Evolutionary conservation across 2,329 filamentous ascomycete genomes (phyloP).

Genomic region (Fusarium sp.): DNA sequence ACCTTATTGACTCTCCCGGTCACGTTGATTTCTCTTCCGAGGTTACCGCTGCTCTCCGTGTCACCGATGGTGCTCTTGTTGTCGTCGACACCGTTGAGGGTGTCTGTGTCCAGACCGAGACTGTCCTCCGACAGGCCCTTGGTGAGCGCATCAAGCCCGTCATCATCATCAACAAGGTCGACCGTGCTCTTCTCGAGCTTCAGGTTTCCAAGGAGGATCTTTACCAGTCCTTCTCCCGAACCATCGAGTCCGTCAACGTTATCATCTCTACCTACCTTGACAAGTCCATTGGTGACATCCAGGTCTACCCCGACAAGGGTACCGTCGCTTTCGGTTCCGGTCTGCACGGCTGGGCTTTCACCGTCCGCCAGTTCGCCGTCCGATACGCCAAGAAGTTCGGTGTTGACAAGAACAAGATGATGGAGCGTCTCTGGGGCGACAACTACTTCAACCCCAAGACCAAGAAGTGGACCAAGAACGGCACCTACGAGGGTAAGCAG

Average conservation of each 20-base stretch:
- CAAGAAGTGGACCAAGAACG: slow-evolving; percentile 99
- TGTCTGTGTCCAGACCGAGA: slow-evolving; percentile 99
- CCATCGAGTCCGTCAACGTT: slow-evolving; percentile 99
- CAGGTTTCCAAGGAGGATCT: slow-evolving; percentile 99
- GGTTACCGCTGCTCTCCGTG: slow-evolving; percentile 99
- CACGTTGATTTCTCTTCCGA: slow-evolving; percentile 99
- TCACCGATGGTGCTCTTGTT: slow-evolving; percentile 99
- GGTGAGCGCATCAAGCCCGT: slow-evolving; percentile 99
- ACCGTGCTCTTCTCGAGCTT: slow-evolving; percentile 98
- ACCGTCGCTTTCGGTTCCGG: slow-evolving; percentile 99
- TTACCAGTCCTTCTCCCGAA: slow-evolving; percentile 99
- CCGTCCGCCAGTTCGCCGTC: slow-evolving; percentile 95
- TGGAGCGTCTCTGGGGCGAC: slow-evolving; percentile 99
- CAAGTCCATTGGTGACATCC: slow-evolving; percentile 96
- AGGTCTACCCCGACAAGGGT: slow-evolving; percentile 98
- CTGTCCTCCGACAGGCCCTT: slow-evolving; percentile 97
- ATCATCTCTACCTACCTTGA: slow-evolving; percentile 99
- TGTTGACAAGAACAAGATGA: slow-evolving; percentile 99
- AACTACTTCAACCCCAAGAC: slow-evolving; percentile 99
- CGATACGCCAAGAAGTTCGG: slow-evolving; percentile 99
- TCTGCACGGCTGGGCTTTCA: slow-evolving; percentile 99
- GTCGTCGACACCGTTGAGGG: slow-evolving; percentile 99
- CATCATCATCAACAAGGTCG: slow-evolving; percentile 99
- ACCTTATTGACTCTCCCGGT: slow-evolving; percentile 99
- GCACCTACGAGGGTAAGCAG: slow-evolving; percentile 85